phyloP scores from a whole-genome alignment of 2,329 filamentous ascomycete genomes.

The Stachybotrys elegans region DNA sequence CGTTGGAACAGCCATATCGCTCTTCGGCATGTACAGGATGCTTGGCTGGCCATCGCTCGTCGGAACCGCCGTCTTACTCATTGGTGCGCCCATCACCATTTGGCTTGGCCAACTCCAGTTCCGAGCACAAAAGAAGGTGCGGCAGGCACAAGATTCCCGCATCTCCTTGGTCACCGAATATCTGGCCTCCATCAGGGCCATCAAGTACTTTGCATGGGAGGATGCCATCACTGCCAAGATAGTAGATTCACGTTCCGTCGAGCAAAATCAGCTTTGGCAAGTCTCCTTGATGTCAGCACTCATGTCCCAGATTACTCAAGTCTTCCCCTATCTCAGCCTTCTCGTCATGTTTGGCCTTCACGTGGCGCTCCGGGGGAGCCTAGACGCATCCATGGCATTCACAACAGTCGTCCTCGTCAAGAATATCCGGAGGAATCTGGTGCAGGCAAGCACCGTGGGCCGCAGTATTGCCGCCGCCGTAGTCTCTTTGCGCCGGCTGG shows the following conservation, averaged over 20 bases:
- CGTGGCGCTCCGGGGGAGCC: conserved; percentile 39
- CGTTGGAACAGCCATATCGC: conserved; percentile 39
- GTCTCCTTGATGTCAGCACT: conserved; percentile 42
- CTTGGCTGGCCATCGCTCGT: conserved; percentile 52
- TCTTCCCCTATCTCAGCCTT: conserved; percentile 47
- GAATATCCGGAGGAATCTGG: conserved; percentile 47
- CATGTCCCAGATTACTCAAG: conserved; percentile 44
- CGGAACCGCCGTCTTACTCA: conserved; percentile 41
- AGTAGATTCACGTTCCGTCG: conserved; percentile 40
- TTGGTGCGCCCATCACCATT: conserved; percentile 44
- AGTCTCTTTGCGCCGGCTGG: conserved; percentile 45
- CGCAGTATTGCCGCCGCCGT: conserved; percentile 28
- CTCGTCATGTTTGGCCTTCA: conserved; percentile 50
- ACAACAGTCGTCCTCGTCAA: conserved; percentile 50
- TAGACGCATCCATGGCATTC: conserved; percentile 54
- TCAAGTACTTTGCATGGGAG: conserved; percentile 61
- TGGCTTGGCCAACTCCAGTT: conserved; percentile 45
- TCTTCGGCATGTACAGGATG: conserved; percentile 49
- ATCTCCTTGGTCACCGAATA: conserved; percentile 56
- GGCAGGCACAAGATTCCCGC: conserved; percentile 50
- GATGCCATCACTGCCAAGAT: conserved; percentile 46
- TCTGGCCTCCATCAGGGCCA: conserved; percentile 49
- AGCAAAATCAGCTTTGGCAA: conserved; percentile 51
- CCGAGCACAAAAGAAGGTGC: conserved; percentile 44
- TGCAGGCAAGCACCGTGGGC: conserved; percentile 40